A percentile compares a stretch with the other conserved stretches of the same genome.
Evolutionary conservation across 179 eudicot species (phyloP).

Genomic region (Beta macrorhiza): DNA sequence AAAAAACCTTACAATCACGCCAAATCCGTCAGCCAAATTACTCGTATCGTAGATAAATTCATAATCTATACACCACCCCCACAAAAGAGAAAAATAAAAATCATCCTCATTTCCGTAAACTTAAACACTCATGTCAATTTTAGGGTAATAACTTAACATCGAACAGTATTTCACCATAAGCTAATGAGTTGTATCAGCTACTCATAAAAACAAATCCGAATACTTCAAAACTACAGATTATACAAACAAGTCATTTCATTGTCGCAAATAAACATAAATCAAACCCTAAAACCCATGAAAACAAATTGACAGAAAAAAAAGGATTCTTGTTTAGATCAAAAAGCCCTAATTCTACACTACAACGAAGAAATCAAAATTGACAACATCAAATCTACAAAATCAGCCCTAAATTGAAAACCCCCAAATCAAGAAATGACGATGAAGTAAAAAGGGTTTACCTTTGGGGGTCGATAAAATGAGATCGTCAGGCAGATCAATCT

Average conservation of each 20-base stretch:
- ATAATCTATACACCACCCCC: background rate
- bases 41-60: background rate
- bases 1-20: background rate
- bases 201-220: background rate
- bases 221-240: background rate
- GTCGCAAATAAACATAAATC: background rate
- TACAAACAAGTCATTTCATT: background rate
- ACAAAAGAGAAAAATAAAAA: background rate
- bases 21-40: background rate
- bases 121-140: too few relatives aligned
- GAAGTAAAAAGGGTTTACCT: slow-evolving; percentile 35
- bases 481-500: slow-evolving; percentile 68
- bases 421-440: background rate
- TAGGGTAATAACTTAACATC: background rate
- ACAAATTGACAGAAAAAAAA: background rate
- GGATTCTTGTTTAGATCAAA: slow-evolving; percentile 32
- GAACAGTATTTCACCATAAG: background rate
- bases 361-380: background rate
- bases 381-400: background rate
- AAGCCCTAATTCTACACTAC: slow-evolving; percentile 29
- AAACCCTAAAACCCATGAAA: too few relatives aligned
- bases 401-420: too few relatives aligned
- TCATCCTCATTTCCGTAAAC: too few relatives aligned
- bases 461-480: slow-evolving; percentile 55
- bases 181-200: background rate